A percentile compares a stretch with the other conserved stretches of the same genome.
Conservation (phyloP, 768 basidiomycete genomes). For the Hypsizygus marmoreus region DNA sequence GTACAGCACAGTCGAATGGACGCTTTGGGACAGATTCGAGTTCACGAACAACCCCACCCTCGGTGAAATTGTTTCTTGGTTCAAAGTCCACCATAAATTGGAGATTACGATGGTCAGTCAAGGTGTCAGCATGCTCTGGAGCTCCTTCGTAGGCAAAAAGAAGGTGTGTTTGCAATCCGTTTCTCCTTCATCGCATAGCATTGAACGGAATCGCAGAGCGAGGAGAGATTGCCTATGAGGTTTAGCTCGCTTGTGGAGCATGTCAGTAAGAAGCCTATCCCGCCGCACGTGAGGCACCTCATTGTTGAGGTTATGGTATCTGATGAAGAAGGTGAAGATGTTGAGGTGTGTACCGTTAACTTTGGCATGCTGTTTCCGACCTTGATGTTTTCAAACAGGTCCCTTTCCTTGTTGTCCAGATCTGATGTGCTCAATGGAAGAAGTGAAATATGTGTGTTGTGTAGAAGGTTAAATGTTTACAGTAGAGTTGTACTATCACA, state of each 20-base stretch:
- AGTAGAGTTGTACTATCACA: slow-evolving; percentile 10
- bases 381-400: slow-evolving; percentile 46
- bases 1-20: slow-evolving; percentile 91
- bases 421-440: slow-evolving; percentile 32
- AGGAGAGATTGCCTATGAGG: slow-evolving; percentile 85
- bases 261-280: slow-evolving; percentile 93
- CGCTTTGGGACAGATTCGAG: slow-evolving; percentile 97
- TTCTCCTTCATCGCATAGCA: background rate
- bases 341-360: slow-evolving; percentile 62
- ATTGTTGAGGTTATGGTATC: slow-evolving; percentile 93
- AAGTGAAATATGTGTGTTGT: slow-evolving; percentile 41
- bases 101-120: slow-evolving; percentile 95
- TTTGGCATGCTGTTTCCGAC: background rate
- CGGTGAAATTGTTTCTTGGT: slow-evolving; percentile 80
- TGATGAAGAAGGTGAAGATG: slow-evolving; percentile 92
- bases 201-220: slow-evolving; percentile 51
- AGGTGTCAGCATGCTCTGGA: slow-evolving; percentile 98
- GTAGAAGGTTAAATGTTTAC: slow-evolving; percentile 37
- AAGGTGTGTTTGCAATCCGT: slow-evolving; percentile 59
- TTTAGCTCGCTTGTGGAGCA: slow-evolving; percentile 90
- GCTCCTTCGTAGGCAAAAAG: slow-evolving; percentile 87
- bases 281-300: slow-evolving; percentile 79
- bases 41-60: slow-evolving; percentile 89
- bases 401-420: slow-evolving; percentile 77
- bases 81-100: slow-evolving; percentile 81